These are phyloP conservation scores for Termitomyces sp. DNA, from an alignment of 768 basidiomycete species.

Conservation along the genomic window DNA sequence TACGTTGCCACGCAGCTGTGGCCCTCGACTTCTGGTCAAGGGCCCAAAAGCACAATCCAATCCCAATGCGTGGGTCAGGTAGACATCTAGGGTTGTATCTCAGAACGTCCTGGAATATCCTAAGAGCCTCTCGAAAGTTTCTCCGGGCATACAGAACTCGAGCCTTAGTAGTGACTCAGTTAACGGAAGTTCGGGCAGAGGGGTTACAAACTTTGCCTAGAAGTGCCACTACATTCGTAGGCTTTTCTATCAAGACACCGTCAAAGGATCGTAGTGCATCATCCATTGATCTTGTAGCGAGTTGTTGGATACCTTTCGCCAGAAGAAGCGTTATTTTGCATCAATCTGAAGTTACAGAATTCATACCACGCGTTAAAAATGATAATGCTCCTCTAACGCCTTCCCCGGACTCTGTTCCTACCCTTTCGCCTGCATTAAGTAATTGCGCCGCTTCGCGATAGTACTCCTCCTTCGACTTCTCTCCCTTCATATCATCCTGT, in stretches of 20 bases:
- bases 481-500: slow-evolving; percentile 54
- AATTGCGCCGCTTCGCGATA: slow-evolving; percentile 63
- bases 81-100: slow-evolving; percentile 68
- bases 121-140: slow-evolving; percentile 73
- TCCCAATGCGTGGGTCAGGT: slow-evolving; percentile 94
- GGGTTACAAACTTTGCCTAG: slow-evolving; percentile 67
- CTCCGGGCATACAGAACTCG: slow-evolving; percentile 79
- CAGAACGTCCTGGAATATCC: slow-evolving; percentile 81
- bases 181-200: background rate
- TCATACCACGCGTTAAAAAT: slow-evolving; percentile 62
- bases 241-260: slow-evolving; percentile 66
- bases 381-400: slow-evolving; percentile 49
- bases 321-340: background rate
- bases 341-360: background rate
- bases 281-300: slow-evolving; percentile 76
- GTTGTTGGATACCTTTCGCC: slow-evolving; percentile 66
- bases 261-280: slow-evolving; percentile 82
- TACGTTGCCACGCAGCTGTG: slow-evolving; percentile 85
- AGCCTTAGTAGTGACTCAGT: slow-evolving; percentile 40
- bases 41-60: slow-evolving; percentile 91
- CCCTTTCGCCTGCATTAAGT: slow-evolving; percentile 56
- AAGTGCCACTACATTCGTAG: slow-evolving; percentile 83
- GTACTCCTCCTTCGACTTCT: slow-evolving; percentile 62
- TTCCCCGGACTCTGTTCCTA: slow-evolving; percentile 53
- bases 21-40: slow-evolving; percentile 81